A percentile compares a stretch with the other conserved stretches of the same genome.
Conservation (phyloP, 345 rosid genomes). For the Lepidium aucheri region DNA sequence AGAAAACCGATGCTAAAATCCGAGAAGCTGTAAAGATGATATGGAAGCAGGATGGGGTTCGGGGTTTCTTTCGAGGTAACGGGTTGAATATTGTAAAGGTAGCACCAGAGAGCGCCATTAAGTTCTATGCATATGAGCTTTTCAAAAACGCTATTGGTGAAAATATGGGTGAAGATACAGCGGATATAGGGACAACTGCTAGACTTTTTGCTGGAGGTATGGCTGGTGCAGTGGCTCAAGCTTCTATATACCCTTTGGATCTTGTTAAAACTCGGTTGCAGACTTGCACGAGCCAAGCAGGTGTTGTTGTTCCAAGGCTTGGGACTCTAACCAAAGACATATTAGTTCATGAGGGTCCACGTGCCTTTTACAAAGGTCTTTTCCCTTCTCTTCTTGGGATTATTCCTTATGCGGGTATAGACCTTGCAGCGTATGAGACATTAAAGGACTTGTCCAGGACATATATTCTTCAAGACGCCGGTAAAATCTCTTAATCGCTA, state of each 20-base stretch:
- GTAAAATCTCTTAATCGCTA: slow-evolving; percentile 26
- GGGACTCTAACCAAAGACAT: slow-evolving; percentile 58
- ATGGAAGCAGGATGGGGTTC: slow-evolving; percentile 54
- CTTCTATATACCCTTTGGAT: slow-evolving; percentile 80
- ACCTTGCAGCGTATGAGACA: slow-evolving; percentile 87
- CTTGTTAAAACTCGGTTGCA: slow-evolving; percentile 93
- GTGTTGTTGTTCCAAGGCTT: slow-evolving; percentile 46
- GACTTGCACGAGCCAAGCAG: slow-evolving; percentile 53
- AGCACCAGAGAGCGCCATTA: slow-evolving; percentile 90
- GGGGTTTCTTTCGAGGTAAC: slow-evolving; percentile 72
- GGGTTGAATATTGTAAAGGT: slow-evolving; percentile 83
- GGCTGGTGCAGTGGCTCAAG: slow-evolving; percentile 94
- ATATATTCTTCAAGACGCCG: slow-evolving; percentile 58
- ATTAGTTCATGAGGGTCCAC: slow-evolving; percentile 76
- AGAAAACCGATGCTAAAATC: slow-evolving; percentile 49
- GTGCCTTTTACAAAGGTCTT: slow-evolving; percentile 79
- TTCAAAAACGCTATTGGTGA: slow-evolving; percentile 53
- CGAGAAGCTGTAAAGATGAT: slow-evolving; percentile 61
- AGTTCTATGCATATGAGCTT: slow-evolving; percentile 70
- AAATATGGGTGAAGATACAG: slow-evolving; percentile 41
- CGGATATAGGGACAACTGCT: slow-evolving; percentile 50
- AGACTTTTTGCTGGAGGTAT: slow-evolving; percentile 76
- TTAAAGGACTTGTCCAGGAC: slow-evolving; percentile 75
- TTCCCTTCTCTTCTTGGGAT: slow-evolving; percentile 87
- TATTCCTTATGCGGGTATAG: slow-evolving; percentile 92